A percentile compares a stretch with the other conserved stretches of the same genome.
These are phyloP conservation scores for Globisporangium acanthophoron DNA, from an alignment of 352 stramenopile species.

Conservation along the genomic window DNA sequence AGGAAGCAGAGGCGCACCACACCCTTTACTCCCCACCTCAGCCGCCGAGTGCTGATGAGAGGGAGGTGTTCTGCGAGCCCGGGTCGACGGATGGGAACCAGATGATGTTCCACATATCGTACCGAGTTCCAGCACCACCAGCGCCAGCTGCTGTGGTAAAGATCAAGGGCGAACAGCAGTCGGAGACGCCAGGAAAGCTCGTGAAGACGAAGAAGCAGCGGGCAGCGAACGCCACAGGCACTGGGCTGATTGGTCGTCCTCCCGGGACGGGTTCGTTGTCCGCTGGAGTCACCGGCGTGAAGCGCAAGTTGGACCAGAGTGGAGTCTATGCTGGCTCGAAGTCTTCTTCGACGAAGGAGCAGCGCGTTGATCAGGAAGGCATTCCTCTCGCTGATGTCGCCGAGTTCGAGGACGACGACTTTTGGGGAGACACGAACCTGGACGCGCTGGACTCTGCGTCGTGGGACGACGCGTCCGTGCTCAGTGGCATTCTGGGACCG, in stretches of 20 bases:
- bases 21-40: slow-evolving; percentile 47
- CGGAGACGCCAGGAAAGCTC: slow-evolving; percentile 23
- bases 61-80: slow-evolving; percentile 22
- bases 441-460: slow-evolving; percentile 77
- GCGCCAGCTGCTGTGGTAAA: slow-evolving; percentile 18
- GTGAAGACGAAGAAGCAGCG: slow-evolving; percentile 66
- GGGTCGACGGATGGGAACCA: slow-evolving; percentile 21
- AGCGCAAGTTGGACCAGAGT: slow-evolving; percentile 64
- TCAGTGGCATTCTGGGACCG: slow-evolving; percentile 54
- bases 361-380: slow-evolving; percentile 69
- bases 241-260: slow-evolving; percentile 10
- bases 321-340: neutral
- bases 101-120: slow-evolving; percentile 58
- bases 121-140: slow-evolving; percentile 51
- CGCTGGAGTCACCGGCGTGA: slow-evolving; percentile 25
- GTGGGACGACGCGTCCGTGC: slow-evolving; percentile 74
- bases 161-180: slow-evolving; percentile 25
- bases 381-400: slow-evolving; percentile 66
- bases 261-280: slow-evolving; percentile 6
- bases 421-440: slow-evolving; percentile 85
- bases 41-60: slow-evolving; percentile 13
- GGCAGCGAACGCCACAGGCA: slow-evolving; percentile 9
- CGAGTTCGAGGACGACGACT: slow-evolving; percentile 78
- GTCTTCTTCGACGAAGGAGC: slow-evolving; percentile 46
- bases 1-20: slow-evolving; percentile 54